These are phyloP conservation scores for Incumbomyces delicatus DNA, from an alignment of 2,329 filamentous ascomycete species.

Conservation along the genomic window DNA sequence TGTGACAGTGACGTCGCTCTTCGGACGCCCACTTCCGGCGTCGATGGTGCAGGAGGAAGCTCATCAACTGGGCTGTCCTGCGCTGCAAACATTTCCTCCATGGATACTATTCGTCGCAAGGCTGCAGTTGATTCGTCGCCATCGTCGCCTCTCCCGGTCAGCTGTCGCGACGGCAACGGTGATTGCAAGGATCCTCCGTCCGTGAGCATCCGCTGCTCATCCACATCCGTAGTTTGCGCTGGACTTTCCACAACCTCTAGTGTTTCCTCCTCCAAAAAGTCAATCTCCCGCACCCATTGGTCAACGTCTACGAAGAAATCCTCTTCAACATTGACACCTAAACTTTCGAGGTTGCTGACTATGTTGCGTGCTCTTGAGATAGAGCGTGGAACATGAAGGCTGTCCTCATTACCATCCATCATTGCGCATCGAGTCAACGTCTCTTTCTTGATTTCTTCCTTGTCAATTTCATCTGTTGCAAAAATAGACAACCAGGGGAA, in stretches of 20 bases:
- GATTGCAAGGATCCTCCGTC: constrained; percentile 5
- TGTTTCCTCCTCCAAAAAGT: background rate
- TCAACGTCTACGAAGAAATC: constrained; percentile 6
- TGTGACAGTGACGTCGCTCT: constrained; percentile 12
- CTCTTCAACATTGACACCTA: constrained; percentile 4
- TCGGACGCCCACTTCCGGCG: constrained; percentile 12
- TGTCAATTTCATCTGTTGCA: constrained; percentile 9
- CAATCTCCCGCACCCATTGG: constrained; percentile 1
- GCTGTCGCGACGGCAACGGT: background rate
- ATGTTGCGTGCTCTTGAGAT: constrained; percentile 1
- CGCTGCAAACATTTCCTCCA: background rate
- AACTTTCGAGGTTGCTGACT: constrained; percentile 7
- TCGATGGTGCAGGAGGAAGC: background rate
- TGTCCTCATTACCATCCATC: constrained; percentile 7
- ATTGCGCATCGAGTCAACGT: constrained; percentile 12
- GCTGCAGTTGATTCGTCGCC: too few species aligned
- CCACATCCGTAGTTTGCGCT: background rate
- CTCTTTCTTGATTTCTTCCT: constrained; percentile 9
- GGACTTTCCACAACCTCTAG: background rate
- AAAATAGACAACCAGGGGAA: constrained; percentile 13
- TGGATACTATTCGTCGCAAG: too few species aligned
- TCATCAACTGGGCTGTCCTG: background rate
- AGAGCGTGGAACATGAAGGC: background rate
- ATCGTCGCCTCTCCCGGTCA: too few species aligned
- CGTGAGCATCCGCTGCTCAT: background rate